Percentiles rank a stretch among this genome's conserved stretches.
phyloP scores from a whole-genome alignment of 1,139 yeast genomes.

The Yamadazyma triangularis region DNA sequence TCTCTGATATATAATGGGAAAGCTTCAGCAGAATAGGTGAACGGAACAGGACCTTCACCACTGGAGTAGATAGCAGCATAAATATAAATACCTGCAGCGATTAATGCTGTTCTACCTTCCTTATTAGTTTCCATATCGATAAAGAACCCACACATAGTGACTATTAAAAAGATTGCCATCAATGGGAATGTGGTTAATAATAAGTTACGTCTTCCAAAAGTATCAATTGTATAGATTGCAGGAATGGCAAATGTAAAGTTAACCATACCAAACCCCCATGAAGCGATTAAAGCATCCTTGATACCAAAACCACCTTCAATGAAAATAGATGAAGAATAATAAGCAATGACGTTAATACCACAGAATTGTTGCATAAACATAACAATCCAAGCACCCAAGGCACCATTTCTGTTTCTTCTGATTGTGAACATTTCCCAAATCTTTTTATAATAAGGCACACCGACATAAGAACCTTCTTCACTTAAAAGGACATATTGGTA shows the following conservation, averaged over 20 bases:
- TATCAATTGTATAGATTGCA: conserved; percentile 78
- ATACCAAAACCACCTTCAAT: conserved; percentile 60
- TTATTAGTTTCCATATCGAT: conserved; percentile 38
- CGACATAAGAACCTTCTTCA: conserved; percentile 57
- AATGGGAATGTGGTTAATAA: conserved; percentile 72
- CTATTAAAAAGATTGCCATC: conserved; percentile 60
- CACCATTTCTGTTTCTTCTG: conserved; percentile 81
- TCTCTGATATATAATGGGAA: conserved; percentile 85
- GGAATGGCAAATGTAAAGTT: conserved; percentile 82
- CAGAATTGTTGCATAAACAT: conserved; percentile 94
- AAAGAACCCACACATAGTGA: conserved; percentile 78
- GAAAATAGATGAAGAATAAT: conserved; percentile 74
- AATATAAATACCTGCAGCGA: conserved; percentile 68
- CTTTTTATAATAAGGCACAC: conserved; percentile 47
- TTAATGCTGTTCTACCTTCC: conserved; percentile 58
- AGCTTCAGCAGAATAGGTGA: conserved; percentile 81
- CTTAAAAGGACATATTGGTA: conserved; percentile 63
- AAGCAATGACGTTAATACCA: conserved; percentile 87
- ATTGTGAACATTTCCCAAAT: conserved; percentile 55
- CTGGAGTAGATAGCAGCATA: conserved; percentile 75
- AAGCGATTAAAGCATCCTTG: conserved; percentile 65
- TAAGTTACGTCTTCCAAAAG: conserved; percentile 71
- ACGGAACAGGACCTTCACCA: conserved; percentile 91
- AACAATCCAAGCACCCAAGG: conserved; percentile 73
- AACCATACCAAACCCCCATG: conserved; percentile 83